These are phyloP conservation scores for Xerocomus brunneocitrinus DNA, from an alignment of 768 basidiomycete species.

Conservation along the genomic window DNA sequence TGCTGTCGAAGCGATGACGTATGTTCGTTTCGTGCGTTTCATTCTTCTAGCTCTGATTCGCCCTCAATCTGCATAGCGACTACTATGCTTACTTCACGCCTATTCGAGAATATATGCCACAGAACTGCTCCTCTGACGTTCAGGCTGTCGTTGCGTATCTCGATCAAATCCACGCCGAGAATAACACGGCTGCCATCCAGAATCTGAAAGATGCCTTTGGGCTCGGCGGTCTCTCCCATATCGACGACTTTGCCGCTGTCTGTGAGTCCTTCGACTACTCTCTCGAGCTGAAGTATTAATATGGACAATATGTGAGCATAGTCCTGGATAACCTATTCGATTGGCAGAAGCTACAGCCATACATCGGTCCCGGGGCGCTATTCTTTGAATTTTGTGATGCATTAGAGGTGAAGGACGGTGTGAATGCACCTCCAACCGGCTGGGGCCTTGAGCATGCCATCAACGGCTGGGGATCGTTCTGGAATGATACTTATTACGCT, in stretches of 20 bases:
- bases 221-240: slow-evolving; percentile 49
- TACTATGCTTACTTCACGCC: slow-evolving; percentile 60
- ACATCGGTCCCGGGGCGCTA: slow-evolving; percentile 36
- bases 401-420: slow-evolving; percentile 37
- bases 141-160: slow-evolving; percentile 58
- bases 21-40: slow-evolving; percentile 10
- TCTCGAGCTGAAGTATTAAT: background rate
- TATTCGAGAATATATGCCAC: slow-evolving; percentile 60
- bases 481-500: slow-evolving; percentile 46
- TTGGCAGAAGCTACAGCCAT: slow-evolving; percentile 61
- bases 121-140: slow-evolving; percentile 71
- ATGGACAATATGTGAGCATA: slow-evolving; percentile 31
- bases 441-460: slow-evolving; percentile 64
- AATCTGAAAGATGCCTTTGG: slow-evolving; percentile 56
- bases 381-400: slow-evolving; percentile 41
- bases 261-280: slow-evolving; percentile 27
- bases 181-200: slow-evolving; percentile 45
- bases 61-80: slow-evolving; percentile 12
- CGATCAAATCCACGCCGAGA: slow-evolving; percentile 49
- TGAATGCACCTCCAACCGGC: slow-evolving; percentile 42
- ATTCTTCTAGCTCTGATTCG: background rate
- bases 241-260: slow-evolving; percentile 65
- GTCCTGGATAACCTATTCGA: slow-evolving; percentile 54
- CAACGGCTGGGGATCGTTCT: slow-evolving; percentile 56
- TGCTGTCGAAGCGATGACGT: slow-evolving; percentile 43